Evolutionary conservation across 495 filamentous ascomycete genomes (phyloP), one percentile per base, ranked within the genome.

Genomic region (Hyaloscypha hepaticicola): DNA sequence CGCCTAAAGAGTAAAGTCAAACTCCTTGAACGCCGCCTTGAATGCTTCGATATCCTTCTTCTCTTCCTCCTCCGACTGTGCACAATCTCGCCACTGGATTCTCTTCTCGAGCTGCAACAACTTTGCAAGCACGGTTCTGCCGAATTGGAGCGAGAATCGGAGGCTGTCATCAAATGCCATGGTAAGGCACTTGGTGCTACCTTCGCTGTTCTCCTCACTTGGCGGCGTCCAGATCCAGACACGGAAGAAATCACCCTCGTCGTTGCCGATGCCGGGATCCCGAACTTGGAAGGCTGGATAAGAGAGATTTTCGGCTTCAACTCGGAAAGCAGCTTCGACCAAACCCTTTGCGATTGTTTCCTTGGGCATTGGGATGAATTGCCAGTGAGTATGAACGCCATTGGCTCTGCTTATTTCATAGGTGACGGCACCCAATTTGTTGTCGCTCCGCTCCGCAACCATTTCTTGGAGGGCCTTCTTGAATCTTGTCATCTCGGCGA

Each of bases 321-420:
- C 90, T 63, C 87, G 85, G 80, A 96, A 96, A 0, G 86, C 93
- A 0, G 89, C 90, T 70, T 93, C 89, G 8, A 96, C 90, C 1
- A 93, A 79, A 0, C 88, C 87, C 49, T 85, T 83, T 11, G 72
- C 73, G 48, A 96, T 80, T 25, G 90, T 75, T 12, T 87, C 80
- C 0, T 80, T 72, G 0, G 89, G 82, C 0, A 96, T 82, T 2
- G 95, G 94, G 31, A 97, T 79, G 70, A 96, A 94, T 78, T 99
- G 95, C 95, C 94, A 97, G 71, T 97, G 95, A 0, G 84, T 80
- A 72, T 99, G 95, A 58, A 97, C 88, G 25, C 92, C 91, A 12
- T 81, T 80, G 2, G 77, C 78, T 21, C 92, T 85, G 70, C 86
- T 91, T 67, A 99, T 88, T 77, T 97, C 94, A 83, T 92, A 99